Base-by-base conservation (phyloP, 768 basidiomycete genomes). In the Trametes punicea region DNA sequence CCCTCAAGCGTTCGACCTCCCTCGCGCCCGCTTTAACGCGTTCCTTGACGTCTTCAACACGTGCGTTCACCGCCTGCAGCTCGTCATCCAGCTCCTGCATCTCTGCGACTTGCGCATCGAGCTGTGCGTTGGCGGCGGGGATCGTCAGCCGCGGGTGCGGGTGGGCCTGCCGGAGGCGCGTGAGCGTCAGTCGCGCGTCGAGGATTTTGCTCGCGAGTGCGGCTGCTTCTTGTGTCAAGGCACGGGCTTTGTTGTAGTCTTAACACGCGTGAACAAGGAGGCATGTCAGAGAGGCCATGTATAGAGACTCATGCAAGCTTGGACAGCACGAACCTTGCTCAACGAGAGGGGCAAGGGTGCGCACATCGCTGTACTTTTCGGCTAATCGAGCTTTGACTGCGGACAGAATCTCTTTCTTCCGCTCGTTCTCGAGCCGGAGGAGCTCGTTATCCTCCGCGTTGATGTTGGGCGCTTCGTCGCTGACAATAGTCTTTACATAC, bases 401-500 rank as follows among this genome's bases (percentile, higher is more conserved):
- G 61, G 88, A 88, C 34, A 93, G 67, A 21, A 69, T 74, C 27
- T 75, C 79, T 68, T 96, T 93, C 74, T 88, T 90, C 62, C 81
- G 73, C 47, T 81, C 82, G 63, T 91, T 93, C 44, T 71, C 70
- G 6, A 73, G 64, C 21, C 77, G 71, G 8, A 90, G 77, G 20
- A 77, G 79, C 57, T 87, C 82, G 63, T 93, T 94, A 58, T 87
- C 85, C n/a, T 87, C 87, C 7, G 83, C 83, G 5, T 87, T 87
- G 36, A 93, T 82, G 56, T 85, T 81, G 2, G 88, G 87, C 0
- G 90, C 88, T 55, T 94, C 90, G 63, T 90, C 88, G 66, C 85
- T 90, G 46, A 93, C 87, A 63, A 95, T 93, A 0, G 84, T 85
- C 68, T 88, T 87, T 63, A 93, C 78, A 65, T 94, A 95, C 70